Percentiles rank a stretch among this genome's conserved stretches.
Evolutionary conservation across 306 rosid species (phyloP).

Genomic region (Trifolium pratense): DNA sequence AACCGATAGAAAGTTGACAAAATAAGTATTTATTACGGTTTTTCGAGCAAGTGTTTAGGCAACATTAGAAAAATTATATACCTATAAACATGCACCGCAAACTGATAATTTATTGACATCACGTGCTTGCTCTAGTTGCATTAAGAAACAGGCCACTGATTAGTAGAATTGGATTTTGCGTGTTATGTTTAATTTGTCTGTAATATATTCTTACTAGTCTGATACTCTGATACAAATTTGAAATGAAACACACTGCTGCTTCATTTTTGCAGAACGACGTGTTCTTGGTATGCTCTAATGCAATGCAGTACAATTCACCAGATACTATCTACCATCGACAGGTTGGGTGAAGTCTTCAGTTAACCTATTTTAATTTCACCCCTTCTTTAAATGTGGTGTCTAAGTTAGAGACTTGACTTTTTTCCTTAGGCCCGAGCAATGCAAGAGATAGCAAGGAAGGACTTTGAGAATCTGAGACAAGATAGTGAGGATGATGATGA

Average conservation of each 20-base stretch:
- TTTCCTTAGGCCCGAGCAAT: constrained; percentile 80
- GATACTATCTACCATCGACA: constrained; percentile 87
- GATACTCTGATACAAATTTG: constrained; percentile 25
- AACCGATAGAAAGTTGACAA: constrained; percentile 4
- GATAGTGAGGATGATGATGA: constrained; percentile 70
- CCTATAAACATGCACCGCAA: no score
- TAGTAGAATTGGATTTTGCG: constrained; percentile 29
- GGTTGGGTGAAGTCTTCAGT: constrained; percentile 56
- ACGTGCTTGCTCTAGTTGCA: no score
- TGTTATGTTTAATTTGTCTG: neutral
- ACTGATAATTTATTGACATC: no score
- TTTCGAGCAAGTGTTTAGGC: no score
- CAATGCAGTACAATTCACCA: constrained; percentile 82
- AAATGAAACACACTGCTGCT: constrained; percentile 35
- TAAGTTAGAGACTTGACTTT: constrained; percentile 28
- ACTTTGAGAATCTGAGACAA: constrained; percentile 87
- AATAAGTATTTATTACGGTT: neutral
- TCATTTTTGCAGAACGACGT: constrained; percentile 79
- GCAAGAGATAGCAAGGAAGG: constrained; percentile 85
- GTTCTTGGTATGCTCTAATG: constrained; percentile 87
- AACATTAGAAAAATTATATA: no score
- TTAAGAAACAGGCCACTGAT: constrained; percentile 2
- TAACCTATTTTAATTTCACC: constrained; percentile 6
- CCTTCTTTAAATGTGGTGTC: constrained; percentile 13
- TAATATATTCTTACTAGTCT: constrained; percentile 11